Evolutionary conservation across 169 alveolate genomes (phyloP).

Genomic region (Perkinsus chesapeaki): DNA sequence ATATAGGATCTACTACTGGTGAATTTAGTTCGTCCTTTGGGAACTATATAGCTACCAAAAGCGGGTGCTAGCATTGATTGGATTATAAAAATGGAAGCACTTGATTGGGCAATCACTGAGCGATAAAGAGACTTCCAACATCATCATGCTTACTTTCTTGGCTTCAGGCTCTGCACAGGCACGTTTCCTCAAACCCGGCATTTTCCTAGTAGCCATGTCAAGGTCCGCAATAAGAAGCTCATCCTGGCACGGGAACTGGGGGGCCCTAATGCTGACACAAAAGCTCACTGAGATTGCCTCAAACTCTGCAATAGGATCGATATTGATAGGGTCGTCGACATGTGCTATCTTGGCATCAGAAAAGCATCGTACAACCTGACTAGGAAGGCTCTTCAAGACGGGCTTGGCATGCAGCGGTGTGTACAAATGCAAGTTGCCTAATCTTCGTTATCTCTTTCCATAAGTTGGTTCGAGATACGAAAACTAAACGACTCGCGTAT

Average conservation of each 20-base stretch:
- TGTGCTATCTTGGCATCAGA: neutral
- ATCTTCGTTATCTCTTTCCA: too few relatives aligned
- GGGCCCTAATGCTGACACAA: neutral
- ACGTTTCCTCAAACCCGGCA: neutral
- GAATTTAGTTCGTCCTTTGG: too few relatives aligned
- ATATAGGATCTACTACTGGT: too few relatives aligned
- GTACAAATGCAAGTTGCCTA: too few relatives aligned
- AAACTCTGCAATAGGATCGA: neutral
- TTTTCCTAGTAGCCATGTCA: neutral
- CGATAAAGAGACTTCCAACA: too few relatives aligned
- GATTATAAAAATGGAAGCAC: too few relatives aligned
- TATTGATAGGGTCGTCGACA: neutral
- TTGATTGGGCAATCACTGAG: too few relatives aligned
- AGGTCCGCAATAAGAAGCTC: neutral
- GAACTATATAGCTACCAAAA: too few relatives aligned
- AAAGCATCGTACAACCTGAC: neutral
- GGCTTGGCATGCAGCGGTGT: too few relatives aligned
- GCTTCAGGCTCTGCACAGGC: neutral
- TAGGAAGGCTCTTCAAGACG: neutral
- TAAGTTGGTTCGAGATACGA: too few relatives aligned
- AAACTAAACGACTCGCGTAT: too few relatives aligned
- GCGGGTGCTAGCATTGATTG: too few relatives aligned
- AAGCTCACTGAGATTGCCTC: neutral
- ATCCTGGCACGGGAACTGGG: neutral
- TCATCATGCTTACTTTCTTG: neutral